Evolutionary conservation across 495 filamentous ascomycete genomes (phyloP), one percentile per base, ranked within the genome.

Genomic region (Rusavskia elegans): DNA sequence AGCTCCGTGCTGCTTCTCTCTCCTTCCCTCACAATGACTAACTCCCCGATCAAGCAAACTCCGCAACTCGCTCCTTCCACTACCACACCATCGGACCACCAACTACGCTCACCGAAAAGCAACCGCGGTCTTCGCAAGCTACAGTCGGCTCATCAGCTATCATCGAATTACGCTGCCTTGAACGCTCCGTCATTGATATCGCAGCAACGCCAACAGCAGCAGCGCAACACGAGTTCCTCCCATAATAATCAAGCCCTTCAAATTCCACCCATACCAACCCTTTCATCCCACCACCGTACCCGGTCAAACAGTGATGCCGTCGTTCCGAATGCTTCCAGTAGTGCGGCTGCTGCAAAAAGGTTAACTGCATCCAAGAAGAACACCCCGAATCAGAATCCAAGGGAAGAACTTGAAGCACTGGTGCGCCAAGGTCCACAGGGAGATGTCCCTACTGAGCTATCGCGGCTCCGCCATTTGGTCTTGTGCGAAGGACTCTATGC

Each of bases 401-500:
- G 82, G 60, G 83, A 82, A 35, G 56, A 70, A 6, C 57, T 89
- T 27, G 83, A 87, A 56, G 69, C 64, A 41, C 60, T 87, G 2
- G 64, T 88, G 23, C 76, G 82, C 52, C 83, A 85, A 50, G 87
- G 87, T 13, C 81, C 81, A 10, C 69, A 74, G 62, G 82, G 81
- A 36, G 78, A 90, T 59, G 61, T 84, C 5, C 60, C 68, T 1
- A 74, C 78, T 42, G 82, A 80, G 4, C 73, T 95, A 35, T 75
- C 85, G 54, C 83, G 84, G 57, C 69, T 88, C 59, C 79, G 87
- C 52, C 77, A 84, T 61, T 79, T 84, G 57, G 79, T 96, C 38
- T 63, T 96, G 29, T 81, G 82, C 44, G 80, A 84, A 56, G 84
- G 84, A 53, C 80, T 94, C 36, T 84, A 85, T 57, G 80, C 83